Evolutionary conservation across 805 yeast species (phyloP), one percentile per base, ranked within the genome.

Genomic region (Wickerhamomyces kurtzmanii): DNA sequence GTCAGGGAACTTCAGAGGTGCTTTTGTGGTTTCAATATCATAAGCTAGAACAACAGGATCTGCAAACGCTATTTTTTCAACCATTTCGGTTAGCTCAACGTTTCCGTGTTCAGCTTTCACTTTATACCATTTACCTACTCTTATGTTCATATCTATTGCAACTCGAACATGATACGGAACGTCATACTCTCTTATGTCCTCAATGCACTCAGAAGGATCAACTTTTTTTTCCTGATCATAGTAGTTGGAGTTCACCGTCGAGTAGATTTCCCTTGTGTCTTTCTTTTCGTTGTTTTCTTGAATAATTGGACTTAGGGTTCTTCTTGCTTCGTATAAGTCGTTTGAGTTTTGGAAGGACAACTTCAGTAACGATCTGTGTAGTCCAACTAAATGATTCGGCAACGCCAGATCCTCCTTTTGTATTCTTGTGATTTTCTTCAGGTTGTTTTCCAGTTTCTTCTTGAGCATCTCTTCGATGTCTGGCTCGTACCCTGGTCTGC

Each of bases 161-260:
- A 91, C 96, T 35, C 99, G 70, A 3, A 87, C 96, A 48, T 87
- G 95, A 45, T 83, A 91, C 0, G 98, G 98, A 4, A 91, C 97
- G 49, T 91, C 99, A 41, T 83, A 86, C 51, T 91, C 99, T 39
- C 89, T 65, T 18, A 91, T 69, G 43, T 89, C 97, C 30, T 75
- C 76, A 11, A 91, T 70, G 25, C 64, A 64, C 20, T 73, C 73
- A 3, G 75, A 61, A 4, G 87, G 80, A 35, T 76, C 82, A 7
- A 49, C 47, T 10, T 45, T 39, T 15, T 46, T 35, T 14, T 43
- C 43, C 5, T 35, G 40, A 22, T 36, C 42, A 9, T 34, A 42
- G 28, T 50, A 57, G 16, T 52, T 53, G 15, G 43, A 43, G 17
- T 54, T 67, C 29, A 71, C 66, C 11, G 68, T 70, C 19, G 68